Evolutionary conservation across 352 stramenopile genomes (phyloP), one percentile per base, ranked within the genome.

Genomic region (Halophytophthora polymorphica): DNA sequence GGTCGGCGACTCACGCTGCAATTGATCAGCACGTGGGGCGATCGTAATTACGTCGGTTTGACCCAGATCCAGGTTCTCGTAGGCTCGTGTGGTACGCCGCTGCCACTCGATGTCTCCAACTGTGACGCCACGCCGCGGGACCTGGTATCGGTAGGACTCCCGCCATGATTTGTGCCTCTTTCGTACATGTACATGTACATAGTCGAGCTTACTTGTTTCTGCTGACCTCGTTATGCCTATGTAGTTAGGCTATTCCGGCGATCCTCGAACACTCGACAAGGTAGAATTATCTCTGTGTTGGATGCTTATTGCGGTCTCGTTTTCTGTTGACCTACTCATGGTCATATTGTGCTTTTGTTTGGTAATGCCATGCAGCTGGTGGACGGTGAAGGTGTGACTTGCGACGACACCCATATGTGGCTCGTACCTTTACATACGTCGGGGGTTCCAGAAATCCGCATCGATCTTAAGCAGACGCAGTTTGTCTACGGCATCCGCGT

Each of bases 321-420:
- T 21, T 39, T 15, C 23, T 10, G 4, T 34, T n/a, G 3, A 12
- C 41, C 31, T 7, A 25, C 29, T 29, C 0, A 3, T 56, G 1
- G 11, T 34, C 1, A 21, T 33, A 23, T 31, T 33, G 17, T 3
- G 28, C 21, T 21, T 19, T 35, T 8, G 7, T 13, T 17, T 21
- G 7, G 3, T 17, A 21, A 10, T 21, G 21, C 1, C n/a, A 37
- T 29, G 5, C 31, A 92, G 79, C 56, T 97, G 11, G 58, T 97
- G 8, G 88, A 97, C 53, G 85, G 86, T 1, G 59, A 88, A 7
- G 73, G 80, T 7, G 71, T 64, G 21, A 96, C 87, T 3, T 94
- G 71, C 41, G 86, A 97, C 25, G 90, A 97, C 53, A 76, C 82
- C 8, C 88, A 97, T 61, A 88, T 92, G 74, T 97, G 90, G 90